phyloP scores from a whole-genome alignment of 2,329 filamentous ascomycete species.

The Geosmithia putterillii region DNA sequence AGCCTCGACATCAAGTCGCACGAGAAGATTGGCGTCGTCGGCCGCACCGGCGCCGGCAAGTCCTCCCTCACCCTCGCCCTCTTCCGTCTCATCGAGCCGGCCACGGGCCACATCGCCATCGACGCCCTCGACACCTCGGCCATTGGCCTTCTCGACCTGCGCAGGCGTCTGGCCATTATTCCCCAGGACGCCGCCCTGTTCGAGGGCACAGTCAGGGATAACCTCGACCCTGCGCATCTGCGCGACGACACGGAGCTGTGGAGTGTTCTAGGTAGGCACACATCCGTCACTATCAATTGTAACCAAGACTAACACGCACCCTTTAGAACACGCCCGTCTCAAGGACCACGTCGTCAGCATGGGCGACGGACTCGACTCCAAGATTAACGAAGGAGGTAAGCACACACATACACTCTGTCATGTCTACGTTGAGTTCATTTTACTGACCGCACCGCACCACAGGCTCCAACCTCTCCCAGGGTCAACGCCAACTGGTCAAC shows the following conservation, averaged over 20 bases:
- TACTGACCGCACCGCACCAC: not conserved
- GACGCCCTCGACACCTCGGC: slow-evolving; percentile 80
- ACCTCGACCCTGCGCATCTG: slow-evolving; percentile 86
- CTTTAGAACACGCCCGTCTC: slow-evolving; percentile 74
- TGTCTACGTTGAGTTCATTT: slow-evolving; percentile 12
- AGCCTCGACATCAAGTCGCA: slow-evolving; percentile 86
- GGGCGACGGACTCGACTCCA: slow-evolving; percentile 81
- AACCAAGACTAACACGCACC: too few relatives aligned
- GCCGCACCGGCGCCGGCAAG: slow-evolving; percentile 91
- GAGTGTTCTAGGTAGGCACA: slow-evolving; percentile 73
- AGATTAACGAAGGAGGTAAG: slow-evolving; percentile 87
- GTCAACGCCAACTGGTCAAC: slow-evolving; percentile 88
- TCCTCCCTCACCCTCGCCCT: slow-evolving; percentile 84
- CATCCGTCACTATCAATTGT: slow-evolving; percentile 1
- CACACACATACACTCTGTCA: slow-evolving; percentile 14
- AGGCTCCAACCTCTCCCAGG: slow-evolving; percentile 92
- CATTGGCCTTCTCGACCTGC: slow-evolving; percentile 81
- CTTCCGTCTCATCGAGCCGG: slow-evolving; percentile 90
- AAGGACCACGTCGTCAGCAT: slow-evolving; percentile 82
- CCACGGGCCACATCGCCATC: slow-evolving; percentile 73
- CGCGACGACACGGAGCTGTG: slow-evolving; percentile 96
- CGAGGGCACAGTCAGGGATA: slow-evolving; percentile 85
- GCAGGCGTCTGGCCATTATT: slow-evolving; percentile 86
- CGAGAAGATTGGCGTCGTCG: slow-evolving; percentile 97
- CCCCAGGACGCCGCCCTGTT: slow-evolving; percentile 96